Conservation (phyloP, 2,329 filamentous ascomycete genomes). For the Pseudogymnoascus sp. region DNA sequence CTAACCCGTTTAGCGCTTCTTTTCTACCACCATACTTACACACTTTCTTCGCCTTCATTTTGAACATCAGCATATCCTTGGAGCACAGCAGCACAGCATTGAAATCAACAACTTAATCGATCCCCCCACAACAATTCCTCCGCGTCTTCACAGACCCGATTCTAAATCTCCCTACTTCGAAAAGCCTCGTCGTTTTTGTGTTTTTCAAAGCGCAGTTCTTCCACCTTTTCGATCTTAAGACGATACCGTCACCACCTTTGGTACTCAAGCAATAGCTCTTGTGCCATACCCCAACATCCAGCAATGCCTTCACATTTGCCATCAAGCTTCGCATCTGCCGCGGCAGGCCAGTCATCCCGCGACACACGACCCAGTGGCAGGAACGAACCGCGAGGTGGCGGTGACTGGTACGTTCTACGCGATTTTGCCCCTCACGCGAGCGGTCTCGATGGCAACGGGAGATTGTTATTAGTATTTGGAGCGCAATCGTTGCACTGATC, state of each 20-base stretch:
- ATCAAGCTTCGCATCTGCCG: conserved; percentile 77
- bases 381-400: conserved; percentile 51
- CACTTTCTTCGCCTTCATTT: conserved; percentile 12
- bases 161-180: not conserved
- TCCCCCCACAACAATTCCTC: conserved; percentile 4
- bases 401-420: conserved; percentile 61
- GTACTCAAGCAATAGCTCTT: conserved; percentile 4
- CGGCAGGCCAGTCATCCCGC: conserved; percentile 63
- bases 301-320: conserved; percentile 66
- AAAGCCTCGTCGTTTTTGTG: conserved; percentile 4
- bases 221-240: conserved; percentile 5
- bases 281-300: conserved; percentile 7
- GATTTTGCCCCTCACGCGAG: conserved; percentile 3
- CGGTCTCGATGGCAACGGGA: not conserved
- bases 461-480: not conserved
- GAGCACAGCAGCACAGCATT: conserved; percentile 9
- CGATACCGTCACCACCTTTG: conserved; percentile 9
- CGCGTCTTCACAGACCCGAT: not conserved
- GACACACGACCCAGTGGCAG: conserved; percentile 51
- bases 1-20: conserved; percentile 9
- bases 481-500: not conserved
- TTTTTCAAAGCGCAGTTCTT: conserved; percentile 1
- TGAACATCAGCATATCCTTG: conserved; percentile 9
- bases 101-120: conserved; percentile 9
- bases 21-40: conserved; percentile 10